These are phyloP conservation scores for Pseudogymnoascus sp. DNA, from an alignment of 2,329 filamentous ascomycete species.

Conservation along the genomic window DNA sequence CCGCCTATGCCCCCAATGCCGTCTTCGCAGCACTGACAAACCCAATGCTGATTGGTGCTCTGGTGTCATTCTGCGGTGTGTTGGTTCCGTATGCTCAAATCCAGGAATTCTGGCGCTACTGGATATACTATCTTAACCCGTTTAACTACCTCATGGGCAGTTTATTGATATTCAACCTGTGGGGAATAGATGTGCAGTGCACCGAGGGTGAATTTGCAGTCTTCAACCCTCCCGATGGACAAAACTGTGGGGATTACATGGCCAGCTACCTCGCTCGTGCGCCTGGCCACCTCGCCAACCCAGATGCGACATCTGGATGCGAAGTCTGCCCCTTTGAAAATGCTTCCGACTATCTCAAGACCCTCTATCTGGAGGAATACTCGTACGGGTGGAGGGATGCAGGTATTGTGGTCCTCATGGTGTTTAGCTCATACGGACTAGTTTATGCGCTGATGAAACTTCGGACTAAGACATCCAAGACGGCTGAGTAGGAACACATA, in stretches of 20 bases:
- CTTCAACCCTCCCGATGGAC: constrained; percentile 30
- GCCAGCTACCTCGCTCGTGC: constrained; percentile 36
- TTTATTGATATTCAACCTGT: constrained; percentile 44
- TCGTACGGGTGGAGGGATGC: constrained; percentile 60
- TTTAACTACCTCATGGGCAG: constrained; percentile 53
- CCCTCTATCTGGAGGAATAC: constrained; percentile 51
- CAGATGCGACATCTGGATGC: constrained; percentile 46
- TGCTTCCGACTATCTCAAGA: constrained; percentile 51
- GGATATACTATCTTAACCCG: constrained; percentile 47
- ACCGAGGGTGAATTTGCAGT: constrained; percentile 39
- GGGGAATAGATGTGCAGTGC: constrained; percentile 40
- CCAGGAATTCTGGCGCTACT: constrained; percentile 55
- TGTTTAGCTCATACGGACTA: constrained; percentile 32
- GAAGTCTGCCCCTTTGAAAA: constrained; percentile 50
- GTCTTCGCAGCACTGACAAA: constrained; percentile 51
- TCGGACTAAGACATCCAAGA: constrained; percentile 39
- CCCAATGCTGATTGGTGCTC: constrained; percentile 48
- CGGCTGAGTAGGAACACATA: constrained; percentile 20
- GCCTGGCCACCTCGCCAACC: constrained; percentile 48
- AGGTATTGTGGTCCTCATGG: constrained; percentile 39
- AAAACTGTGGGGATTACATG: constrained; percentile 52
- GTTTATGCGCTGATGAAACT: constrained; percentile 42
- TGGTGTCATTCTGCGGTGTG: constrained; percentile 67
- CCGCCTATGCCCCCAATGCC: constrained; percentile 52
- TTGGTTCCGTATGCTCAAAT: constrained; percentile 58